Conservation (phyloP, 2,329 filamentous ascomycete species). For the Penicillium oxalicum region DNA sequence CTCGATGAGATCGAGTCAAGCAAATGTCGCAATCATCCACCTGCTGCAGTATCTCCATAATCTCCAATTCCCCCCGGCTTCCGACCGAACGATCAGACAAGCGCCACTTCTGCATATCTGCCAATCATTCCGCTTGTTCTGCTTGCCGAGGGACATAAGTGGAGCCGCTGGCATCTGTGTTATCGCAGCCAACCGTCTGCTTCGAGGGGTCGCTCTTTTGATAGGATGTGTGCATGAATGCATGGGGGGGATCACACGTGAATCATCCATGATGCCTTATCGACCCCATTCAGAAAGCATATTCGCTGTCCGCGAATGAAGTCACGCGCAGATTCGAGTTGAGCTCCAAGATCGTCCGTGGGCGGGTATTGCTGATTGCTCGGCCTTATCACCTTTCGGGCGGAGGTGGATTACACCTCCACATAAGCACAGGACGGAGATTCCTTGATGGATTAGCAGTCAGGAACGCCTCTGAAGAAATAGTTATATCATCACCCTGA, state of each 20-base stretch:
- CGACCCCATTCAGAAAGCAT: no score
- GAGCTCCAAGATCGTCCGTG: slow-evolving; percentile 6
- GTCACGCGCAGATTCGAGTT: slow-evolving; percentile 4
- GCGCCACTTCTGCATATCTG: neutral
- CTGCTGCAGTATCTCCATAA: no score
- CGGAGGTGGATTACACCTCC: neutral
- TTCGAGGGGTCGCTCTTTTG: slow-evolving; percentile 21
- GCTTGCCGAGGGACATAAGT: slow-evolving; percentile 19
- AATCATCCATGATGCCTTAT: no score
- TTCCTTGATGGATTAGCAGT: no score
- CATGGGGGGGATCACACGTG: neutral
- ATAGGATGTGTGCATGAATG: slow-evolving; percentile 4
- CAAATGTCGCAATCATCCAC: neutral
- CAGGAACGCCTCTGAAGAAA: neutral
- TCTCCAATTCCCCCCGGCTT: slow-evolving; percentile 3
- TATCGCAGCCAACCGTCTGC: slow-evolving; percentile 24
- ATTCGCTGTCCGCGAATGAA: neutral
- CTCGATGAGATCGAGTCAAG: slow-evolving; percentile 35
- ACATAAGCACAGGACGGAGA: neutral
- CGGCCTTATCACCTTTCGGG: slow-evolving; percentile 11
- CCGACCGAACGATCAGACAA: slow-evolving; percentile 18
- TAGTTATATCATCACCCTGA: slow-evolving; percentile 14
- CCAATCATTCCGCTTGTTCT: slow-evolving; percentile 10
- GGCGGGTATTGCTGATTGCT: slow-evolving; percentile 2
- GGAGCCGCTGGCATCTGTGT: slow-evolving; percentile 12